These are phyloP conservation scores for Arabis hirsuta DNA, from an alignment of 345 rosid species.

Conservation along the genomic window DNA sequence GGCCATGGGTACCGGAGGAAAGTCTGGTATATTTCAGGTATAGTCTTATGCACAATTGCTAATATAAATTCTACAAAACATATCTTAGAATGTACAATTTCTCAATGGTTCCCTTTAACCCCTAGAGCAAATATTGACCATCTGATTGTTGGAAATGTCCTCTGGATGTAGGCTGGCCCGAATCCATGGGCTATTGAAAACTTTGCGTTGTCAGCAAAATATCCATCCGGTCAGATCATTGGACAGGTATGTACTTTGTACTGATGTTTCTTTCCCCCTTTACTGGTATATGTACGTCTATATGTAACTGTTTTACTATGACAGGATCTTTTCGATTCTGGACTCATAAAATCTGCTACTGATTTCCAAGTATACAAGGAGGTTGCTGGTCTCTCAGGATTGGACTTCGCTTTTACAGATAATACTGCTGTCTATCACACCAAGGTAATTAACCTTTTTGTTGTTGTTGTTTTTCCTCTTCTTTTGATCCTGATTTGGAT, in stretches of 20 bases:
- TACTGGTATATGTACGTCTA: constrained; percentile 13
- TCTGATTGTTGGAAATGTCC: constrained; percentile 20
- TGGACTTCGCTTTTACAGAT: constrained; percentile 92
- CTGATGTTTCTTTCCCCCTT: constrained; percentile 11
- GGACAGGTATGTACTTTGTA: constrained; percentile 62
- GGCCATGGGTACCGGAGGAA: constrained; percentile 97
- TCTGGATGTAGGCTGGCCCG: constrained; percentile 77
- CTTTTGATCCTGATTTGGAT: constrained; percentile 13
- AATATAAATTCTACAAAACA: not conserved
- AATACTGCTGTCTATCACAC: constrained; percentile 93
- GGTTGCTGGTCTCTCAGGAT: constrained; percentile 92
- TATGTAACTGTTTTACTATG: constrained; percentile 35
- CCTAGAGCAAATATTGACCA: not conserved
- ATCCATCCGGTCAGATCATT: constrained; percentile 77
- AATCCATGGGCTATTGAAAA: constrained; percentile 88
- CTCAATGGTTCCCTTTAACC: not conserved
- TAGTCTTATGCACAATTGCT: constrained; percentile 16
- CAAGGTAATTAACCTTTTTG: constrained; percentile 54
- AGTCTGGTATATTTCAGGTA: constrained; percentile 91
- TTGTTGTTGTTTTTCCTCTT: not conserved
- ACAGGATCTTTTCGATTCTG: constrained; percentile 88
- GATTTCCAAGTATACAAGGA: constrained; percentile 96
- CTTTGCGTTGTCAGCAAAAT: constrained; percentile 81
- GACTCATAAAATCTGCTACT: constrained; percentile 77
- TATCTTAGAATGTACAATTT: not conserved